A percentile compares a stretch with the other conserved stretches of the same genome.
phyloP scores from a whole-genome alignment of 164 flowering plant species.

The Paratinospora sagittata region DNA sequence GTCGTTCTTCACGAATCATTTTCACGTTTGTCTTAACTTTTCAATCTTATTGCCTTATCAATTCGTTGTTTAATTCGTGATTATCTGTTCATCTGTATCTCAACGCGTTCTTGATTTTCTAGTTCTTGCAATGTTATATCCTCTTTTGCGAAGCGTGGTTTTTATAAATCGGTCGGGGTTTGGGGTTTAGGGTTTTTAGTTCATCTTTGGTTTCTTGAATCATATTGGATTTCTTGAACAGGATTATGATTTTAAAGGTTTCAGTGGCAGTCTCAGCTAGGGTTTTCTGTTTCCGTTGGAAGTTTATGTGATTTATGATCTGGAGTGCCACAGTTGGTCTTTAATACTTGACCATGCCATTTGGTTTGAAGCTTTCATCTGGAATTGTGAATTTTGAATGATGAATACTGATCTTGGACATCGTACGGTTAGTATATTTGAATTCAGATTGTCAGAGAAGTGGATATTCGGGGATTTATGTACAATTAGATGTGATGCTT shows the following conservation, averaged over 20 bases:
- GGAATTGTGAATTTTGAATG: not conserved
- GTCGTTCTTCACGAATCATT: not conserved
- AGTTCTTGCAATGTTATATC: not conserved
- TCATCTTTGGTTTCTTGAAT: not conserved
- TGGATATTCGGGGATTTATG: not conserved
- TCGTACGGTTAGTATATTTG: not conserved
- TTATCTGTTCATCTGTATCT: not conserved
- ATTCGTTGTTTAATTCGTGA: not conserved
- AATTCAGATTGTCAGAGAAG: too few relatives aligned
- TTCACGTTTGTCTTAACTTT: not conserved
- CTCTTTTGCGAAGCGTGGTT: not conserved
- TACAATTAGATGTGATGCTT: not conserved
- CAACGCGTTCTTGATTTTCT: not conserved
- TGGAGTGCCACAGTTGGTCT: not conserved
- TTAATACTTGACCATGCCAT: not conserved
- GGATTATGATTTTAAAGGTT: not conserved
- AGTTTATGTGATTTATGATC: not conserved
- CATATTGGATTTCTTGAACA: not conserved
- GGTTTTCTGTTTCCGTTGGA: not conserved
- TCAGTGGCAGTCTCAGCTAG: not conserved
- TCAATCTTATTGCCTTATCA: not conserved
- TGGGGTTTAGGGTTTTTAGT: constrained; percentile 20
- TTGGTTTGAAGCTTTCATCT: not conserved
- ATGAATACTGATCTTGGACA: not conserved
- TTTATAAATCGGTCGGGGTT: not conserved